Evolutionary conservation across 2,329 filamentous ascomycete genomes (phyloP).

Genomic region (Aspergillus piperis): DNA sequence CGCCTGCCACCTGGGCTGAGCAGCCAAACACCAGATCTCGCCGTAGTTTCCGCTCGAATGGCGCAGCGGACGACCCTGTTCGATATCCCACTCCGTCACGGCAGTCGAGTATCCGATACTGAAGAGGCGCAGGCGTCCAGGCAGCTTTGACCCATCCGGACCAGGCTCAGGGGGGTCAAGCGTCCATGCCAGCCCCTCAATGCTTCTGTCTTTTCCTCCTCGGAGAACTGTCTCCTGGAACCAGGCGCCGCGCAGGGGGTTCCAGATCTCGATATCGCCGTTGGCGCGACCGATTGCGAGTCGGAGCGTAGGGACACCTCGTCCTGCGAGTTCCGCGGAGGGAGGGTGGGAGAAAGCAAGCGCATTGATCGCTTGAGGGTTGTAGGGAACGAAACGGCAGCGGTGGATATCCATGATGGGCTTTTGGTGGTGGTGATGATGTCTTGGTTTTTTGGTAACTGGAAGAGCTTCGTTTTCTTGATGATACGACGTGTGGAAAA

Average conservation of each 20-base stretch:
- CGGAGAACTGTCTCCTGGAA: slow-evolving; percentile 83
- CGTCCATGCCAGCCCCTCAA: slow-evolving; percentile 90
- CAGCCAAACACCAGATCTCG: slow-evolving; percentile 94
- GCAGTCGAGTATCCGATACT: slow-evolving; percentile 93
- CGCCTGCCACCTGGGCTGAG: slow-evolving; percentile 66
- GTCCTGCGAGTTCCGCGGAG: slow-evolving; percentile 47
- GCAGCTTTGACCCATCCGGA: slow-evolving; percentile 56
- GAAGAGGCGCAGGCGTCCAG: slow-evolving; percentile 82
- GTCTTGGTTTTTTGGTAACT: background rate
- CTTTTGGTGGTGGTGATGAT: slow-evolving; percentile 51
- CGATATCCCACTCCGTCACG: slow-evolving; percentile 93
- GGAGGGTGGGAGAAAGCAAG: slow-evolving; percentile 85
- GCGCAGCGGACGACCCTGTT: slow-evolving; percentile 72
- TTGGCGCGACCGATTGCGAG: slow-evolving; percentile 90
- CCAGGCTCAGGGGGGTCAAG: slow-evolving; percentile 74
- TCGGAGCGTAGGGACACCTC: slow-evolving; percentile 63
- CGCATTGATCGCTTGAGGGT: slow-evolving; percentile 87
- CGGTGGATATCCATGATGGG: slow-evolving; percentile 87
- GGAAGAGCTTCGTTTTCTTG: background rate
- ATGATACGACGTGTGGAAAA: background rate
- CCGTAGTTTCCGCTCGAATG: slow-evolving; percentile 91
- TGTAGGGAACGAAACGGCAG: slow-evolving; percentile 92
- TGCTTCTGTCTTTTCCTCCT: slow-evolving; percentile 80
- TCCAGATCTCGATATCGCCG: slow-evolving; percentile 98
- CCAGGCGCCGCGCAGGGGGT: slow-evolving; percentile 79